A percentile compares a stretch with the other conserved stretches of the same genome.
Evolutionary conservation across 2,329 filamentous ascomycete species (phyloP).

Genomic region (Fusarium solani-melongenae): DNA sequence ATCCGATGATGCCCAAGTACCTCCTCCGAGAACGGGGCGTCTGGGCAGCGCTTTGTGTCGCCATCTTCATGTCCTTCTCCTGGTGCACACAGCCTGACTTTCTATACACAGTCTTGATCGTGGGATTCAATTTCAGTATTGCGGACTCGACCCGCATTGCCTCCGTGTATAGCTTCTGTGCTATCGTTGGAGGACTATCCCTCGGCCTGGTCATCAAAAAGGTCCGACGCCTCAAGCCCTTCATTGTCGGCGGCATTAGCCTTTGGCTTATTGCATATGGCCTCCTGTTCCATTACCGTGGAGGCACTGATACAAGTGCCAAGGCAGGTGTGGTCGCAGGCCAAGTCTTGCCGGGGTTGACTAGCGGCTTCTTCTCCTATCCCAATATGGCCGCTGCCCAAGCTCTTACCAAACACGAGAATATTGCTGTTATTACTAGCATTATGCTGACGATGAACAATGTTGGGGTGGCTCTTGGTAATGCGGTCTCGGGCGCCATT

Average conservation of each 20-base stretch:
- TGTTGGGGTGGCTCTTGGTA: not conserved
- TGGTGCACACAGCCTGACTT: not conserved
- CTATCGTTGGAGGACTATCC: not conserved
- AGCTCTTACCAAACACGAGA: not conserved
- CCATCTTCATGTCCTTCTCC: not conserved
- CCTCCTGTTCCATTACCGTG: not conserved
- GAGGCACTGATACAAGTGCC: not conserved
- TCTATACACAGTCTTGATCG: not conserved
- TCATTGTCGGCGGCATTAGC: not conserved
- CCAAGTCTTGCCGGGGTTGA: not conserved
- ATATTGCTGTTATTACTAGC: not conserved
- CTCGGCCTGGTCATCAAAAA: not conserved
- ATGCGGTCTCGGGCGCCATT: not conserved
- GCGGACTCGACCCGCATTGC: not conserved
- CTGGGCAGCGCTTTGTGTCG: not conserved
- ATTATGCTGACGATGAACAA: not conserved
- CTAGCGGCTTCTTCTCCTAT: not conserved
- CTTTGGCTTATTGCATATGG: not conserved
- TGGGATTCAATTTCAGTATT: not conserved
- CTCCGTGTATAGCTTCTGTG: not conserved
- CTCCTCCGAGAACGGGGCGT: not conserved
- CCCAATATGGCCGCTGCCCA: not conserved
- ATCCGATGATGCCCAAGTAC: not conserved
- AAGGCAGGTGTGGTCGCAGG: not conserved
- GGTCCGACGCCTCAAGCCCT: not conserved